Conservation (phyloP, 2,329 filamentous ascomycete genomes). For the Fusarium nygamai region DNA sequence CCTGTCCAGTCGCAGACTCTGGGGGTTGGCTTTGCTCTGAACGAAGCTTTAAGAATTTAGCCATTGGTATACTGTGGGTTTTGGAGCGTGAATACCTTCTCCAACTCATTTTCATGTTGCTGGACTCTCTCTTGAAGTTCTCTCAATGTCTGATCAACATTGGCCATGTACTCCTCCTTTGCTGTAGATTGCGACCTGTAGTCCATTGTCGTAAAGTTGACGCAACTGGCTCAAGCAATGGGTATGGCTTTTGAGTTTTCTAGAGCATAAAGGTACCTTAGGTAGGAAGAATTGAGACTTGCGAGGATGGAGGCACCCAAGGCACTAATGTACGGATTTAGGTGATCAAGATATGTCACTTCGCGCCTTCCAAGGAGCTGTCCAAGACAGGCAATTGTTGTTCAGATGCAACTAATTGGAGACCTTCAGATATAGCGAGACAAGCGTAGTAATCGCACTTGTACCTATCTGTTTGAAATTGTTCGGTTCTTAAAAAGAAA, state of each 20-base stretch:
- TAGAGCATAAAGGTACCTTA: background rate
- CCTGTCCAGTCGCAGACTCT: constrained; percentile 46
- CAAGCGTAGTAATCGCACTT: background rate
- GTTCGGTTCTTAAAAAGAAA: background rate
- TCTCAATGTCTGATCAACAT: constrained; percentile 73
- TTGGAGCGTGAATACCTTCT: constrained; percentile 50
- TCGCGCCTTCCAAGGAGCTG: background rate
- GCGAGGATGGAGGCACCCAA: background rate
- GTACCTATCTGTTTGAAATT: background rate
- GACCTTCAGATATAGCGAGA: background rate
- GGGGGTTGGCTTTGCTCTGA: constrained; percentile 35
- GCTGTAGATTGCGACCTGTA: constrained; percentile 39
- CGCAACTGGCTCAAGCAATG: background rate
- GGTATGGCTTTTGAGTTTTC: background rate
- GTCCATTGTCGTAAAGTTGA: constrained; percentile 35
- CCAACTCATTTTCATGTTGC: constrained; percentile 62
- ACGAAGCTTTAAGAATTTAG: constrained; percentile 42
- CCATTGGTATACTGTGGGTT: background rate
- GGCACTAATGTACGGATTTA: background rate
- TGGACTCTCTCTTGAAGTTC: constrained; percentile 70
- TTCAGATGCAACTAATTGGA: background rate
- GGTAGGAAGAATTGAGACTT: background rate
- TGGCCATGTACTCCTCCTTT: constrained; percentile 50
- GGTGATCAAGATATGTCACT: background rate
- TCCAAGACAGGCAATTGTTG: background rate